These are phyloP conservation scores for Penstemon eatonii DNA, from an alignment of 257 asterid species.

Conservation along the genomic window DNA sequence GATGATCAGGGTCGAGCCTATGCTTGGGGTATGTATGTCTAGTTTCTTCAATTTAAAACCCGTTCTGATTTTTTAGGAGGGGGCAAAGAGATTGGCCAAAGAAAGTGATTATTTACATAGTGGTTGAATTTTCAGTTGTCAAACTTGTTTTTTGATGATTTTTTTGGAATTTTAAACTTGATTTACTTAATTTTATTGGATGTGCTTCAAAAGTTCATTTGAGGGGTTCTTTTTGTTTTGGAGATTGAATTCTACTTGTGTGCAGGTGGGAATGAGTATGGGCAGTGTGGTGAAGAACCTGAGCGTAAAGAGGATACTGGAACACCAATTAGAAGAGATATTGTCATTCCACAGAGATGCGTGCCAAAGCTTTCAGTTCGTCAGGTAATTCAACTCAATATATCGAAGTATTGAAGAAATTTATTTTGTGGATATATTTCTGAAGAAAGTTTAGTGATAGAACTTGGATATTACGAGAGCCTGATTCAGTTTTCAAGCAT, in stretches of 20 bases:
- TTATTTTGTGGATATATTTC: conserved; percentile 2
- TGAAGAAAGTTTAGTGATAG: conserved; percentile 10
- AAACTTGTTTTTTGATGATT: conserved; percentile 13
- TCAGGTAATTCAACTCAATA: conserved; percentile 52
- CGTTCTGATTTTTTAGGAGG: conserved; percentile 8
- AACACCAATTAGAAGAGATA: conserved; percentile 87
- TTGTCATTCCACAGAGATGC: conserved; percentile 86
- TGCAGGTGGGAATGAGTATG: conserved; percentile 98
- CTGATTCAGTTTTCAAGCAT: conserved; percentile 8
- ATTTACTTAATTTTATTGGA: conserved; percentile 11
- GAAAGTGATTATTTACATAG: not conserved
- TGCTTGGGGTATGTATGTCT: conserved; percentile 79
- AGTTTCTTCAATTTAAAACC: not conserved
- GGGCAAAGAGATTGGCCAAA: conserved; percentile 8
- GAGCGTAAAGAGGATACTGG: conserved; percentile 91
- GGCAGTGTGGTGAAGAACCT: conserved; percentile 99
- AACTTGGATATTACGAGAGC: conserved; percentile 9
- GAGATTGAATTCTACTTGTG: conserved; percentile 26
- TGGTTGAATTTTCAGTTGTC: conserved; percentile 6
- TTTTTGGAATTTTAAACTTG: conserved; percentile 18
- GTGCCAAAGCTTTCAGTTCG: conserved; percentile 90
- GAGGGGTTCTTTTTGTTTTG: conserved; percentile 7
- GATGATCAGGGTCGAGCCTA: conserved; percentile 96
- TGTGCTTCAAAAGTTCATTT: not conserved
- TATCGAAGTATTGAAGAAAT: conserved; percentile 14